phyloP scores from a whole-genome alignment of 768 basidiomycete genomes.

The Tephrocybe sp. region DNA sequence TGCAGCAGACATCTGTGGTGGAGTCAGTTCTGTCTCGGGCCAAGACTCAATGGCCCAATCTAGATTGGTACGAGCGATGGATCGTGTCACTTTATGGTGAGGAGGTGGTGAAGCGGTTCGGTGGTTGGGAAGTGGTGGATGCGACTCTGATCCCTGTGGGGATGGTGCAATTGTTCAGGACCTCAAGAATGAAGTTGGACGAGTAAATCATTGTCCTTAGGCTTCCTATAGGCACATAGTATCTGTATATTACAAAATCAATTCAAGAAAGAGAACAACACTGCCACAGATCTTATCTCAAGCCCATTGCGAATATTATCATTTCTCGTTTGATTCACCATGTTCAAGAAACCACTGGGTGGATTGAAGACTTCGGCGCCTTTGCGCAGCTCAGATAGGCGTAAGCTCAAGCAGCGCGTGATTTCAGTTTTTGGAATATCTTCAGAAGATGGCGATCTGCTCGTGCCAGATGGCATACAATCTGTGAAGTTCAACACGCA shows the following conservation, averaged over 20 bases:
- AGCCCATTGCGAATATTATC: background rate
- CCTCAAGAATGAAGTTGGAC: conserved; percentile 32
- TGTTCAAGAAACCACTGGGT: conserved; percentile 81
- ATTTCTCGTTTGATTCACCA: conserved; percentile 4
- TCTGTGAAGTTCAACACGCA: conserved; percentile 69
- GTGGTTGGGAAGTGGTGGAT: conserved; percentile 39
- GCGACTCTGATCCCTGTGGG: conserved; percentile 38
- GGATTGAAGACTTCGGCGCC: conserved; percentile 76
- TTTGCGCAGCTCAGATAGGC: conserved; percentile 69
- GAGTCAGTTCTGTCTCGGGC: conserved; percentile 4
- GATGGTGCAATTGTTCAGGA: conserved; percentile 40
- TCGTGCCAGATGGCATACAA: conserved; percentile 75
- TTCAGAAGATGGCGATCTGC: conserved; percentile 60
- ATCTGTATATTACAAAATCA: no score
- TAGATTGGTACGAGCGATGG: conserved; percentile 35
- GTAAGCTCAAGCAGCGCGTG: conserved; percentile 66
- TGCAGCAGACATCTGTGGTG: conserved; percentile 6
- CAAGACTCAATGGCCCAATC: conserved; percentile 3
- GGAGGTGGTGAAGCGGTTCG: conserved; percentile 38
- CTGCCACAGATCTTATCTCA: conserved; percentile 18
- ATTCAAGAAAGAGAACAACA: background rate
- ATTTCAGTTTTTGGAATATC: conserved; percentile 45
- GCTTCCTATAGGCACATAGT: no score
- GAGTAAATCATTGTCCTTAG: no score
- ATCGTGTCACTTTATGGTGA: conserved; percentile 38